phyloP scores from a whole-genome alignment of 2,329 filamentous ascomycete genomes.

The Apiospora pterosperma region DNA sequence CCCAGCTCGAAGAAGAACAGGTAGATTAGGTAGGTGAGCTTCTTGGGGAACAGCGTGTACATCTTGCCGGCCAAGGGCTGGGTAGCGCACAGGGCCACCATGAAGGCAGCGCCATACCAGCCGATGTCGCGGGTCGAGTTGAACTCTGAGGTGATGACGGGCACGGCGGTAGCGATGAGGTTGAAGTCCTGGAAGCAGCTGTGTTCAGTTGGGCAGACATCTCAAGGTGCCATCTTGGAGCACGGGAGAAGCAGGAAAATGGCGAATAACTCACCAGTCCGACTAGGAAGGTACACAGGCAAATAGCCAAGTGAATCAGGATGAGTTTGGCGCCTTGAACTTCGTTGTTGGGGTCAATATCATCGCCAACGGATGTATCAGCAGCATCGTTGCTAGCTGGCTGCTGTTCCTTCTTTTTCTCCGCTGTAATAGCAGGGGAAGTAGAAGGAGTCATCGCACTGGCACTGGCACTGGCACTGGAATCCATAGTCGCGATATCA shows the following conservation, averaged over 20 bases:
- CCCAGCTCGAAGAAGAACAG: background rate
- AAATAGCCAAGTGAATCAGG: background rate
- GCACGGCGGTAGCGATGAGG: background rate
- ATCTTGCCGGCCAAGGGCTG: background rate
- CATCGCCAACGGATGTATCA: background rate
- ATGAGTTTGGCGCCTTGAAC: background rate
- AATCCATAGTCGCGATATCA: too few species aligned
- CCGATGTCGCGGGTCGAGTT: background rate
- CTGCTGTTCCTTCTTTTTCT: too few species aligned
- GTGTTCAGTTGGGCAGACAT: too few species aligned
- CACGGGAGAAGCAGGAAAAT: too few species aligned
- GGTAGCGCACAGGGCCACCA: background rate
- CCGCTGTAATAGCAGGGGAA: too few species aligned
- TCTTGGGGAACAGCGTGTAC: background rate
- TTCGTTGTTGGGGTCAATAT: background rate
- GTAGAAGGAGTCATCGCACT: too few species aligned
- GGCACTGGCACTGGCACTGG: too few species aligned
- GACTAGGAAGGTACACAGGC: background rate
- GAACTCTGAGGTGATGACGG: background rate
- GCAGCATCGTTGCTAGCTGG: too few species aligned
- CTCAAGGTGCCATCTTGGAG: too few species aligned
- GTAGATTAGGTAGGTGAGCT: background rate
- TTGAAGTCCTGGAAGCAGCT: slow-evolving; percentile 4
- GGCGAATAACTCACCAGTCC: background rate
- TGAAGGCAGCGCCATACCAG: background rate